A percentile compares a stretch with the other conserved stretches of the same genome.
Conservation (phyloP, 2,329 filamentous ascomycete species). For the Didymella sp. region DNA sequence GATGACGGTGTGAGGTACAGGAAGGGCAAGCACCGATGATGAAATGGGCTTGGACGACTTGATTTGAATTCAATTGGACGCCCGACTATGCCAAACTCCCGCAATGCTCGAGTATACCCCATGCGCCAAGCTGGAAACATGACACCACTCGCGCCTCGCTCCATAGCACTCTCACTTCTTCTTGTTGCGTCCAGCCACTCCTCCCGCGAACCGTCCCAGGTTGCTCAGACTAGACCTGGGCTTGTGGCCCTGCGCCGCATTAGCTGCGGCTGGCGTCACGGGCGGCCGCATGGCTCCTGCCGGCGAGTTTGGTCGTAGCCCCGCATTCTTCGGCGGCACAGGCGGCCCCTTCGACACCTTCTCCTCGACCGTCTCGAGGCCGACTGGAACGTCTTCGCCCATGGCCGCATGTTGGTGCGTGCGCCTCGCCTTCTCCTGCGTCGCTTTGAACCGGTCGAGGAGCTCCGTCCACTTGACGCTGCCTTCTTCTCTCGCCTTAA, state of each 20-base stretch:
- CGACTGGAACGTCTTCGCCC: conserved; percentile 40
- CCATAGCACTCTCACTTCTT: conserved; percentile 36
- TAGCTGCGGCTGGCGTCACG: conserved; percentile 25
- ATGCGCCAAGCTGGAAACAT: conserved; percentile 14
- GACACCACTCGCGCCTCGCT: neutral
- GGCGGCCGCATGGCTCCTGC: conserved; percentile 32
- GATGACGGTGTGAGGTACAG: conserved; percentile 49
- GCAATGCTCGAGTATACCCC: conserved; percentile 32
- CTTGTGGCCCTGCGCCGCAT: conserved; percentile 40
- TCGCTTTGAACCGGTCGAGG: conserved; percentile 90
- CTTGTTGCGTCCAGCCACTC: conserved; percentile 48
- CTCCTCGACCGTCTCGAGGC: conserved; percentile 36
- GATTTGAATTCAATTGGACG: conserved; percentile 4
- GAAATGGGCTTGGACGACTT: conserved; percentile 21
- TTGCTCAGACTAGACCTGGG: conserved; percentile 53
- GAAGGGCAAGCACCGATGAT: conserved; percentile 56
- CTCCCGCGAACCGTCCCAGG: conserved; percentile 55
- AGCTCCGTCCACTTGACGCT: conserved; percentile 91
- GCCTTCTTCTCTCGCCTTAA: conserved; percentile 82
- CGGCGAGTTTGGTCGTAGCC: conserved; percentile 33
- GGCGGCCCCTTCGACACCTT: conserved; percentile 38
- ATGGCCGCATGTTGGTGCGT: conserved; percentile 63
- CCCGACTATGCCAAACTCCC: conserved; percentile 28
- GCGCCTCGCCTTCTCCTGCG: conserved; percentile 84
- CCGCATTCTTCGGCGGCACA: conserved; percentile 35